Conservation (phyloP, 2,329 filamentous ascomycete species). For the Hypoxylon sp. region DNA sequence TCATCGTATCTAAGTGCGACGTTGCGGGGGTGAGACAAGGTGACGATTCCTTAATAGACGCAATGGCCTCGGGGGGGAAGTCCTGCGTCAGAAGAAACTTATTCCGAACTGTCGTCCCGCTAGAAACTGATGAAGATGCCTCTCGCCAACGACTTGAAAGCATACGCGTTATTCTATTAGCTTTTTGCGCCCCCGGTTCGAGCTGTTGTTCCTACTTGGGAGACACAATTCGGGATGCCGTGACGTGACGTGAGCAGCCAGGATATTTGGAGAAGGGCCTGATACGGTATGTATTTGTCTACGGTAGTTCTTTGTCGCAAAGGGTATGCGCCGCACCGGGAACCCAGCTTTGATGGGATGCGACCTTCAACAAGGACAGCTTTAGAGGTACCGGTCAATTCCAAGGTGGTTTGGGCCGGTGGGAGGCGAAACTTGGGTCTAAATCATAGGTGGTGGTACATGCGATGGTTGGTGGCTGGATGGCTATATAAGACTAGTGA, state of each 20-base stretch:
- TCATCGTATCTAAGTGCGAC: constrained; percentile 36
- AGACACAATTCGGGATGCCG: constrained; percentile 22
- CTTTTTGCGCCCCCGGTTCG: background rate
- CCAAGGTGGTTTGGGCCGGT: constrained; percentile 28
- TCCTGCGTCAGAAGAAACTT: background rate
- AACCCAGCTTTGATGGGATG: constrained; percentile 32
- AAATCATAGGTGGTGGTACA: constrained; percentile 44
- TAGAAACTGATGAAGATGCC: constrained; percentile 9
- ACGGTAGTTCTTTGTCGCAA: constrained; percentile 43
- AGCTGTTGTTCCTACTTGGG: constrained; percentile 4
- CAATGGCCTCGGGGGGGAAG: constrained; percentile 6
- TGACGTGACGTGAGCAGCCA: constrained; percentile 29
- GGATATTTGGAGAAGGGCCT: constrained; percentile 21
- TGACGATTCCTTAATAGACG: constrained; percentile 9
- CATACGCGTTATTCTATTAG: constrained; percentile 11
- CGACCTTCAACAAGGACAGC: constrained; percentile 30
- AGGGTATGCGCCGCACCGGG: constrained; percentile 38
- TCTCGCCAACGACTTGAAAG: constrained; percentile 4
- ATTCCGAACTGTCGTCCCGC: background rate
- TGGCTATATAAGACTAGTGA: constrained; percentile 29
- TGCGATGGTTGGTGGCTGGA: constrained; percentile 27
- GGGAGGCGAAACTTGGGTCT: constrained; percentile 37
- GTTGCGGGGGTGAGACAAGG: constrained; percentile 20
- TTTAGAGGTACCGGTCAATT: constrained; percentile 31
- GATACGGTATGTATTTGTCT: constrained; percentile 38